These are phyloP conservation scores for Anastatica hierochuntica DNA, from an alignment of 345 rosid species.

Conservation along the genomic window DNA sequence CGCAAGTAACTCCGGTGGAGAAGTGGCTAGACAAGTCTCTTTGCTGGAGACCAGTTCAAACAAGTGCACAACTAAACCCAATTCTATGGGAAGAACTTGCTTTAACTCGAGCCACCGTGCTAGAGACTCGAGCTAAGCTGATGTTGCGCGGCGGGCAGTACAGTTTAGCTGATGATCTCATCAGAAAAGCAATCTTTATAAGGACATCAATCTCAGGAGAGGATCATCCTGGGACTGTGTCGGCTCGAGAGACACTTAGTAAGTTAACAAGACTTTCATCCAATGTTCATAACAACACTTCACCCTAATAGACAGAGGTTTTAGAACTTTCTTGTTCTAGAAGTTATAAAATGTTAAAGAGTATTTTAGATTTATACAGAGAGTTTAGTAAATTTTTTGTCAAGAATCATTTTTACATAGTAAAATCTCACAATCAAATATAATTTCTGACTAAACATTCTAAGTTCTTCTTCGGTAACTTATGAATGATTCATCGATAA, in stretches of 20 bases:
- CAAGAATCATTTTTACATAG: slow-evolving; percentile 10
- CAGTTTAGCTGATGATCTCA: slow-evolving; percentile 75
- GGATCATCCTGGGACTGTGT: slow-evolving; percentile 69
- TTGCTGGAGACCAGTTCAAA: slow-evolving; percentile 83
- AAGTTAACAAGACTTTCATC: slow-evolving; percentile 77
- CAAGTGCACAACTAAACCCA: slow-evolving; percentile 85
- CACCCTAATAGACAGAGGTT: slow-evolving; percentile 27
- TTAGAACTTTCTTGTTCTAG: slow-evolving; percentile 24
- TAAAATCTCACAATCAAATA: slow-evolving; percentile 5
- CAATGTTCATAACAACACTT: slow-evolving; percentile 47
- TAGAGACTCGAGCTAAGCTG: slow-evolving; percentile 85
- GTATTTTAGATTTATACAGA: slow-evolving; percentile 27
- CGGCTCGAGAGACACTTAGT: slow-evolving; percentile 75
- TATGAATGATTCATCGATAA: too few species aligned
- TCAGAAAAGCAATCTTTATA: slow-evolving; percentile 78
- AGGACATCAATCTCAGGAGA: slow-evolving; percentile 85
- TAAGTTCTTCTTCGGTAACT: too few species aligned
- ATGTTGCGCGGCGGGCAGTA: slow-evolving; percentile 83
- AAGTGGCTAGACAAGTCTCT: slow-evolving; percentile 78
- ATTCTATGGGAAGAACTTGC: slow-evolving; percentile 92
- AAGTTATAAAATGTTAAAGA: slow-evolving; percentile 23
- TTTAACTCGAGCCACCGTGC: slow-evolving; percentile 68
- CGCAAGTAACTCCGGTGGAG: slow-evolving; percentile 73
- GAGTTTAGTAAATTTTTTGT: slow-evolving; percentile 19
- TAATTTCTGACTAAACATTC: too few species aligned